phyloP scores from a whole-genome alignment of 2,329 filamentous ascomycete species.

The Pseudocercospora eumusae region DNA sequence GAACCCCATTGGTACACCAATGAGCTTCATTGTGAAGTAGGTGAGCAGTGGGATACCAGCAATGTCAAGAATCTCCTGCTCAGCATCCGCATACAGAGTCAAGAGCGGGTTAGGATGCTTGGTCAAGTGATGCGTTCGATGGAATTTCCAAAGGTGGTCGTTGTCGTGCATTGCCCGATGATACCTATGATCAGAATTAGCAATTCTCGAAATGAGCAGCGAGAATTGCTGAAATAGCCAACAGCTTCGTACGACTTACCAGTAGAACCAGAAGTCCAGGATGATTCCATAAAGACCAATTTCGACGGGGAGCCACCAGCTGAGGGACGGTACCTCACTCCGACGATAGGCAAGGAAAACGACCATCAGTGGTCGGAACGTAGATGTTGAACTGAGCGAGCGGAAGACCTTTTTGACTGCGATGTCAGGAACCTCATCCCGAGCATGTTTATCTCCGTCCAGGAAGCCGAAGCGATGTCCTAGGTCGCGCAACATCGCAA shows the following conservation, averaged over 20 bases:
- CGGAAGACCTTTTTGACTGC: conserved; percentile 25
- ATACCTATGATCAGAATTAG: conserved; percentile 22
- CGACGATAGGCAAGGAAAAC: conserved; percentile 26
- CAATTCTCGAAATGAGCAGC: no score
- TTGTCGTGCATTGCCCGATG: conserved; percentile 48
- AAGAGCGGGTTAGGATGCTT: conserved; percentile 50
- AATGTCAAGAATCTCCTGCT: conserved; percentile 49
- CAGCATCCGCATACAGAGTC: conserved; percentile 45
- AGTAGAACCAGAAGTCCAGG: conserved; percentile 51
- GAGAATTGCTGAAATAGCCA: neutral
- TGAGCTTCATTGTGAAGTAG: conserved; percentile 41
- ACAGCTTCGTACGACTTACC: neutral
- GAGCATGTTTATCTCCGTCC: conserved; percentile 49
- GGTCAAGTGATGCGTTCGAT: conserved; percentile 51
- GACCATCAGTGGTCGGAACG: conserved; percentile 26
- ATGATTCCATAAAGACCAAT: conserved; percentile 47
- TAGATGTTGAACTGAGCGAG: conserved; percentile 23
- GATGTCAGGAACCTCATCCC: conserved; percentile 47
- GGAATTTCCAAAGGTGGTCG: conserved; percentile 46
- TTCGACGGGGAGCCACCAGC: conserved; percentile 42
- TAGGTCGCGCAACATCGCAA: conserved; percentile 43
- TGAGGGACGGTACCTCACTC: conserved; percentile 27
- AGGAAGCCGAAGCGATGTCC: conserved; percentile 47
- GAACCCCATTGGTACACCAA: conserved; percentile 49
- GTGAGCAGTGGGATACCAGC: conserved; percentile 46